Evolutionary conservation across 208 protist species (phyloP).

Genomic region (Crithidia expoeki): DNA sequence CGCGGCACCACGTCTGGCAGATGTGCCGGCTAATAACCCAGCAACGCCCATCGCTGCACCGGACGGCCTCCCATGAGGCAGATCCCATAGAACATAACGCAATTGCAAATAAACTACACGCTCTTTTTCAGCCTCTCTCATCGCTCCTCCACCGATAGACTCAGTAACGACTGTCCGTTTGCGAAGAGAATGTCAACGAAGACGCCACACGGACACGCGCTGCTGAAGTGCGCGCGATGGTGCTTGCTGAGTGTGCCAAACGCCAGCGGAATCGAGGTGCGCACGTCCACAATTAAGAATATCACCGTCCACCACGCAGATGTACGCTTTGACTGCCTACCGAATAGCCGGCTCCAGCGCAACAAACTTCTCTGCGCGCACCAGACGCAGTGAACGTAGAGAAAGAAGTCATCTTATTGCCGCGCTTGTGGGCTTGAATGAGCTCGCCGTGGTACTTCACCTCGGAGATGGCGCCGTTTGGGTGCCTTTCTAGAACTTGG

Average conservation of each 20-base stretch:
- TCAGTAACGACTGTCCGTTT: constrained; percentile 58
- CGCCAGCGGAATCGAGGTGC: constrained; percentile 64
- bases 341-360: constrained; percentile 53
- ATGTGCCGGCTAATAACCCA: constrained; percentile 44
- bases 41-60: constrained; percentile 30
- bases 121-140: constrained; percentile 39
- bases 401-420: constrained; percentile 65
- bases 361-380: constrained; percentile 71
- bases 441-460: constrained; percentile 92
- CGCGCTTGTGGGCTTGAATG: constrained; percentile 86
- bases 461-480: constrained; percentile 83
- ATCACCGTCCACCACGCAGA: constrained; percentile 89
- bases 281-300: constrained; percentile 84
- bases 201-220: constrained; percentile 75
- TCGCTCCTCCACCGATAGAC: constrained; percentile 40
- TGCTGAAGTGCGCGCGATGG: constrained; percentile 64
- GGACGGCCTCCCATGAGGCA: constrained; percentile 47
- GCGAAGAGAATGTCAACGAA: constrained; percentile 89
- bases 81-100: constrained; percentile 72
- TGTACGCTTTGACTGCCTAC: constrained; percentile 46
- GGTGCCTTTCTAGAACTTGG: constrained; percentile 59
- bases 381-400: constrained; percentile 76
- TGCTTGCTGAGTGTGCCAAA: constrained; percentile 89
- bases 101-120: constrained; percentile 40
- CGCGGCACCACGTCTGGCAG: constrained; percentile 72